Evolutionary conservation across 192 early-diverging fungal genomes (phyloP), one percentile per base, ranked within the genome.

Genomic region (Haplosporangium gracile): DNA sequence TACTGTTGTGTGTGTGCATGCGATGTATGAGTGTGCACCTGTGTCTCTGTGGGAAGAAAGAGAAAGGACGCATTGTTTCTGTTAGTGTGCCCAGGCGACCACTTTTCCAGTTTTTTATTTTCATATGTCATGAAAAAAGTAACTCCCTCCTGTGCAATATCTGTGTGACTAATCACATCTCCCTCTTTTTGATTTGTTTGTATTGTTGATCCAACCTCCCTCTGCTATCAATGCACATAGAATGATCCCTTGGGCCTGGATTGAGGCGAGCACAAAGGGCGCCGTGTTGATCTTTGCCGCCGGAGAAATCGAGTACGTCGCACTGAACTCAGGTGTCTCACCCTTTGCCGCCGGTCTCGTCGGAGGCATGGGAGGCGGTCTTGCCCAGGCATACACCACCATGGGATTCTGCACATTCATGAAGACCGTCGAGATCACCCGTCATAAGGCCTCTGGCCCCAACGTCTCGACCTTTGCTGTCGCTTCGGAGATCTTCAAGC

Each of bases 401-500:
- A 99, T 99, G 98, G 98, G 98, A n/a, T 99, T 99, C 90, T 99
- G 98, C 89, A 99, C 98, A 0, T 98, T 98, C 89, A 98, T 99
- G 98, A 97, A 97, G 92, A 99, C 98, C 5, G 96, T 96, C n/a
- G 98, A 99, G 81, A 98, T 99, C 43, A 99, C 98, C 10, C 94
- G 97, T 65, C 96, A 97, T 92, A 99, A 99, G 91, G 89, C 91
- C 49, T 92, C 91, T 24, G 92, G 88, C 29, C 74, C 74, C 74
- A 92, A 83, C n/a, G 89, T 91, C 36, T 97, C 97, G 15, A 97
- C 97, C 51, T 93, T 95, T 82, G 92, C 93, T 53, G 92, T 98
- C 57, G 98, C 98, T 8, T 79, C 85, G 63, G 97, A 99, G 68
- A 98, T 99, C 74, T 98, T 96, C 87, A 92, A 93, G 82, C 90